These are phyloP conservation scores for Nitzschia sp. DNA, from an alignment of 108 stramenopile species.

Conservation along the genomic window DNA sequence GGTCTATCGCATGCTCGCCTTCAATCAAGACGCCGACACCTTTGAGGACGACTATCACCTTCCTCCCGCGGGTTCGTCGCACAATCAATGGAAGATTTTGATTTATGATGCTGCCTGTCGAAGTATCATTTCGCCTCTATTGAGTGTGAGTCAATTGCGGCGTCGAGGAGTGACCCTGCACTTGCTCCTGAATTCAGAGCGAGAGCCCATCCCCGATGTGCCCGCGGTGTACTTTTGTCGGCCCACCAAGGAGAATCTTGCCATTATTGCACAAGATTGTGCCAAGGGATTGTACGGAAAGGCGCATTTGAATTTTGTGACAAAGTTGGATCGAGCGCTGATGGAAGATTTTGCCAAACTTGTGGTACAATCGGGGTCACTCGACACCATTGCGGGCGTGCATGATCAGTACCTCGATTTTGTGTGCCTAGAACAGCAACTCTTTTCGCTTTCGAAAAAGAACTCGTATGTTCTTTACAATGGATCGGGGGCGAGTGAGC, in stretches of 20 bases:
- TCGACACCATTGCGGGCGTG: slow-evolving; percentile 78
- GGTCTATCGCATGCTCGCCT: slow-evolving; percentile 78
- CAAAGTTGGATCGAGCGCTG: slow-evolving; percentile 83
- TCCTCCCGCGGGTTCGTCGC: slow-evolving; percentile 63
- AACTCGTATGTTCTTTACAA: slow-evolving; percentile 90
- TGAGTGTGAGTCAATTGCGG: slow-evolving; percentile 93
- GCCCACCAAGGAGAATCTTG: slow-evolving; percentile 92
- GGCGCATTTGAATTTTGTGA: slow-evolving; percentile 85
- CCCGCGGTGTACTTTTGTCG: slow-evolving; percentile 96
- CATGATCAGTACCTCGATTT: slow-evolving; percentile 96
- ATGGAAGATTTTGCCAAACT: slow-evolving; percentile 95
- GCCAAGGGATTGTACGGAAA: slow-evolving; percentile 73
- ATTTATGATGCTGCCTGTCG: slow-evolving; percentile 95
- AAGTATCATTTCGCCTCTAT: slow-evolving; percentile 94
- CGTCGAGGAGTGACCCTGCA: slow-evolving; percentile 97
- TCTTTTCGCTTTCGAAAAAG: slow-evolving; percentile 84
- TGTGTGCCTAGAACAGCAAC: slow-evolving; percentile 85
- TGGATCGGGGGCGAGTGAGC: slow-evolving; percentile 80
- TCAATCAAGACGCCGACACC: slow-evolving; percentile 52
- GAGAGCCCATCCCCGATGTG: slow-evolving; percentile 96
- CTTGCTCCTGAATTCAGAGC: slow-evolving; percentile 83
- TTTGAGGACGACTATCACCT: slow-evolving; percentile 42
- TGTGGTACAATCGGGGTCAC: slow-evolving; percentile 80
- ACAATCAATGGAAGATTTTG: slow-evolving; percentile 97
- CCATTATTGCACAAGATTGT: slow-evolving; percentile 89